Evolutionary conservation across 345 rosid species (phyloP), one percentile per base, ranked within the genome.

Genomic region (Rubroshorea leprosula): DNA sequence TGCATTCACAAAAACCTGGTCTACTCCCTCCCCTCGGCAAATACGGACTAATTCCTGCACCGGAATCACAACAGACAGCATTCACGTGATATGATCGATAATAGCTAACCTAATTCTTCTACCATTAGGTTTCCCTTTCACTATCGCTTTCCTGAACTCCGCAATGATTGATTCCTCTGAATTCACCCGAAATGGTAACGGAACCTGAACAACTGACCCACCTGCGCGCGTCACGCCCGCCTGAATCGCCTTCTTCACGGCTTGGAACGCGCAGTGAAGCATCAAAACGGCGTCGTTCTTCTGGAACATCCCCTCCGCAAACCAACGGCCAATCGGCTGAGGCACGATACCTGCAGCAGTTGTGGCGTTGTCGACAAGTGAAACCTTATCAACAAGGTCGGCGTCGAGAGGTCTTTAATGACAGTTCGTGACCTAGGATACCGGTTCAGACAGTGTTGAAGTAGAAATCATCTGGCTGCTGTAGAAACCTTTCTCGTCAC

Each of bases 301-400:
- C 25, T 56, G 23, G 15, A 78, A 87, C 63, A 41, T 80, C 6
- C 95, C 89, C 5, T 79, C 80, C 1, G 81, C 57, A 57, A 84
- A 87, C 41, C 75, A 50, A 15, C 91, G 72, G 12, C 95, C 87
- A 0, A 82, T 69, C 54, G 73, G 83, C 63, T 87, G 91, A 41
- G 84, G 85, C 16, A 87, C 85, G 57, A 87, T 87, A 47, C 89
- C 89, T 0, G 95, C 89, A 0, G 87, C 91, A 11, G 91, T 87
- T 16, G 95, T 84, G 25, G 89, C 95, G 68, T 82, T 84, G 57
- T 87, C 91, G 16, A 87, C 73, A 14, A 87, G 79, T 16, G 95
- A 87, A 26, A 87, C 76, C 69, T 87, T 86, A 2, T 76, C 82
- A 1, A 87, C 82, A 23, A 80, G 74, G 38, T 80, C 84, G 43